Conservation (phyloP, 2,329 filamentous ascomycete species). For the Hypoxylon sp. region DNA sequence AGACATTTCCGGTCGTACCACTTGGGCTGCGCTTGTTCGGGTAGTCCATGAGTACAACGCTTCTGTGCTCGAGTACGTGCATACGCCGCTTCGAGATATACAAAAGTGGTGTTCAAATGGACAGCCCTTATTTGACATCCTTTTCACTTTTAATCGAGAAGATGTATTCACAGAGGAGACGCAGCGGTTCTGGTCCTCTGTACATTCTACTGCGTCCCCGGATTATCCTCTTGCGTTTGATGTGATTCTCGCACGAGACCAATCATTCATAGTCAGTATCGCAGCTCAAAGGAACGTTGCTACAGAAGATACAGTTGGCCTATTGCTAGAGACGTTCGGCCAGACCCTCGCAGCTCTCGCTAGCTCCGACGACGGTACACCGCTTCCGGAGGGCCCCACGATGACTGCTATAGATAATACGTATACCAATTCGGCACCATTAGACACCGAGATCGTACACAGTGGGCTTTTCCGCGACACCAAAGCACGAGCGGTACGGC, state of each 20-base stretch:
- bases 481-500: slow-evolving; percentile 67
- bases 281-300: slow-evolving; percentile 67
- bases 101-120: slow-evolving; percentile 80
- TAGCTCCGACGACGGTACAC: slow-evolving; percentile 16
- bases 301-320: slow-evolving; percentile 51
- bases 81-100: slow-evolving; percentile 83
- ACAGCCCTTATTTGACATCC: slow-evolving; percentile 78
- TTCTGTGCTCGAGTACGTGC: slow-evolving; percentile 78
- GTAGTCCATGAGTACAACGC: slow-evolving; percentile 81
- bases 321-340: slow-evolving; percentile 61
- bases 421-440: neutral
- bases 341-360: slow-evolving; percentile 50
- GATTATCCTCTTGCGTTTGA: slow-evolving; percentile 88
- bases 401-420: neutral
- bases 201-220: slow-evolving; percentile 64
- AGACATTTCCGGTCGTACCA: slow-evolving; percentile 60
- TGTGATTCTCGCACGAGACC: slow-evolving; percentile 67
- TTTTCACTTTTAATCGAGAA: slow-evolving; percentile 85
- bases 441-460: neutral
- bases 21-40: slow-evolving; percentile 73
- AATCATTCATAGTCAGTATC: slow-evolving; percentile 69
- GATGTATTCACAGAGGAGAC: slow-evolving; percentile 50
- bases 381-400: neutral
- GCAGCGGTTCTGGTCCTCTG: slow-evolving; percentile 67
- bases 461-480: slow-evolving; percentile 71